These are phyloP conservation scores for Niebla homalea DNA, from an alignment of 495 filamentous ascomycete species.

Conservation along the genomic window DNA sequence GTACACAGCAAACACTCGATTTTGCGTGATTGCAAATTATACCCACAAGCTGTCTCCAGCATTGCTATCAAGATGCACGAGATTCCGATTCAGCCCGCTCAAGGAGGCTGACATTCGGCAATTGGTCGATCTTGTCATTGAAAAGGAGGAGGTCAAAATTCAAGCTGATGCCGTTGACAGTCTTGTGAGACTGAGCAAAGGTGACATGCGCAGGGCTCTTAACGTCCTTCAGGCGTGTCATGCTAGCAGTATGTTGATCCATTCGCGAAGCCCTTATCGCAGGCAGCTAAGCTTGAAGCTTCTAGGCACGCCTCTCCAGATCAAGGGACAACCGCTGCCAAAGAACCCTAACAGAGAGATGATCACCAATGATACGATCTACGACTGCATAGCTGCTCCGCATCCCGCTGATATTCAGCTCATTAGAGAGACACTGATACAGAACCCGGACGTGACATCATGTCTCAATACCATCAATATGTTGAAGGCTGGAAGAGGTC, in stretches of 20 bases:
- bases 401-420: slow-evolving; percentile 78
- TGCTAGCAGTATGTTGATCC: slow-evolving; percentile 57
- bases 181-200: slow-evolving; percentile 76
- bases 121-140: slow-evolving; percentile 81
- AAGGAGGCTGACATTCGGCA: slow-evolving; percentile 73
- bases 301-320: slow-evolving; percentile 55
- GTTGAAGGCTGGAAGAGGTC: slow-evolving; percentile 72
- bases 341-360: slow-evolving; percentile 50
- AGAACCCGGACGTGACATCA: slow-evolving; percentile 69
- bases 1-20: slow-evolving; percentile 94
- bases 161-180: slow-evolving; percentile 61
- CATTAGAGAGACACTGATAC: slow-evolving; percentile 71
- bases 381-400: slow-evolving; percentile 93
- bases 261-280: not conserved
- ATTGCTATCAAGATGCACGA: slow-evolving; percentile 80
- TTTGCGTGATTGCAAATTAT: slow-evolving; percentile 98
- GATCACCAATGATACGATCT: slow-evolving; percentile 86
- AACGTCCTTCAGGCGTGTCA: slow-evolving; percentile 96
- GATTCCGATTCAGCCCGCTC: slow-evolving; percentile 89
- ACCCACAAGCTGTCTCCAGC: slow-evolving; percentile 97
- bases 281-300: not conserved
- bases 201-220: slow-evolving; percentile 88
- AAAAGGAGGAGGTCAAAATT: slow-evolving; percentile 76
- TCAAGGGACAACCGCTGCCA: slow-evolving; percentile 38
- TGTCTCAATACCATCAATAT: slow-evolving; percentile 77